Conservation (phyloP, 352 stramenopile species). For the Elongisporangium undulatum region DNA sequence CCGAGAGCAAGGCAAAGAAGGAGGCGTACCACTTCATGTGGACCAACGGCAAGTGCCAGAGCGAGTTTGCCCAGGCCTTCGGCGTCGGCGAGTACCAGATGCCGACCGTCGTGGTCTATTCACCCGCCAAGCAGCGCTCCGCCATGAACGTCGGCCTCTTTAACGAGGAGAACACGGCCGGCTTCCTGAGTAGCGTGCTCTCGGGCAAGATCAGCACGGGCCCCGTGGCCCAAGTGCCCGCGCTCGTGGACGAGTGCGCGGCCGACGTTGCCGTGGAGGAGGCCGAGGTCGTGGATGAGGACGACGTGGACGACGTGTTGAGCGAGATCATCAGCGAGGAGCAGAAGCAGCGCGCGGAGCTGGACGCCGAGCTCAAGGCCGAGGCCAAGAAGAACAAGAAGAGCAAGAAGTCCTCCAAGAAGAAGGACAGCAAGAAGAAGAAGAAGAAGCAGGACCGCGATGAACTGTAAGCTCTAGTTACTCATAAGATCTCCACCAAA, state of each 20-base stretch:
- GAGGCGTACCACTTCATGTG: slow-evolving; percentile 76
- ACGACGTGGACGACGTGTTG: slow-evolving; percentile 59
- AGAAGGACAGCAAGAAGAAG: slow-evolving; percentile 32
- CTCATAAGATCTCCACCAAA: background rate
- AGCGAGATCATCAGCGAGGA: slow-evolving; percentile 73
- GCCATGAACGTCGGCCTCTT: slow-evolving; percentile 67
- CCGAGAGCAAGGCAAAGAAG: slow-evolving; percentile 36
- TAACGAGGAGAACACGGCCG: slow-evolving; percentile 45
- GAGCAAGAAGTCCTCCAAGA: slow-evolving; percentile 25
- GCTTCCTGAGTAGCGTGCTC: slow-evolving; percentile 64
- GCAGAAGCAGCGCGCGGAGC: slow-evolving; percentile 41
- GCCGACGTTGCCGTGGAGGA: slow-evolving; percentile 19
- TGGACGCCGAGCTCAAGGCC: slow-evolving; percentile 43
- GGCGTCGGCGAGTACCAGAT: slow-evolving; percentile 71
- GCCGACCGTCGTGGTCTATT: slow-evolving; percentile 71
- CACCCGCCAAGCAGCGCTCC: slow-evolving; percentile 65
- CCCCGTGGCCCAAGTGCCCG: slow-evolving; percentile 34
- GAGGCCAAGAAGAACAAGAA: slow-evolving; percentile 26
- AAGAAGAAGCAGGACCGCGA: slow-evolving; percentile 40
- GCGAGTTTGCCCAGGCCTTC: slow-evolving; percentile 61
- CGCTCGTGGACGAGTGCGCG: slow-evolving; percentile 39
- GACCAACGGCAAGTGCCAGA: slow-evolving; percentile 73
- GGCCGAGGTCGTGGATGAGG: slow-evolving; percentile 20
- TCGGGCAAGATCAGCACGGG: slow-evolving; percentile 56
- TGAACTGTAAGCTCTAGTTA: slow-evolving; percentile 34